Evolutionary conservation across 345 rosid species (phyloP).

Genomic region (Rhodamnia argentea): DNA sequence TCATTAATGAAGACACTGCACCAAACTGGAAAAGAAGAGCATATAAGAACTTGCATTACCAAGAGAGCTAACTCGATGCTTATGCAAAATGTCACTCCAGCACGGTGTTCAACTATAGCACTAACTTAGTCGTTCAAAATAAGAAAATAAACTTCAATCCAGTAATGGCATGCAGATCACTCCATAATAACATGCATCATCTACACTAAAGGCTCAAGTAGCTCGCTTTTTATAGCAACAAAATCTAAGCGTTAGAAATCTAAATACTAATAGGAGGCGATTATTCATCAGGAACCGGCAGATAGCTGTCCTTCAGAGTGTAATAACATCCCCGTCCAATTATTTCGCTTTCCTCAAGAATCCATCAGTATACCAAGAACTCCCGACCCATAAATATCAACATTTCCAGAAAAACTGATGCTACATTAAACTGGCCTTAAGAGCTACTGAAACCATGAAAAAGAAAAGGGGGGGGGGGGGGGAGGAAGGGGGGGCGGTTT

Average conservation of each 20-base stretch:
- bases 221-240: background rate
- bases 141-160: background rate
- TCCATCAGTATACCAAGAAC: background rate
- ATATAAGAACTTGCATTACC: background rate
- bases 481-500: too few species aligned
- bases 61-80: background rate
- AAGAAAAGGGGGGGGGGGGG: background rate
- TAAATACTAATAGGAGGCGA: background rate
- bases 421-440: background rate
- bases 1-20: constrained; percentile 34
- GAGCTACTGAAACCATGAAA: background rate
- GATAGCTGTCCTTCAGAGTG: background rate
- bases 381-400: background rate
- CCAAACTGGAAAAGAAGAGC: constrained; percentile 34
- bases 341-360: background rate
- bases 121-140: background rate
- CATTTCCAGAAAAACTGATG: background rate
- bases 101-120: background rate
- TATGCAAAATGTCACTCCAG: background rate
- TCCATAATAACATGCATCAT: background rate
- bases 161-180: background rate
- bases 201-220: background rate
- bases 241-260: background rate
- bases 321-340: background rate
- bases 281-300: background rate